Base-by-base conservation (phyloP, 2,329 filamentous ascomycete genomes). In the Domatiomyces globalis region DNA sequence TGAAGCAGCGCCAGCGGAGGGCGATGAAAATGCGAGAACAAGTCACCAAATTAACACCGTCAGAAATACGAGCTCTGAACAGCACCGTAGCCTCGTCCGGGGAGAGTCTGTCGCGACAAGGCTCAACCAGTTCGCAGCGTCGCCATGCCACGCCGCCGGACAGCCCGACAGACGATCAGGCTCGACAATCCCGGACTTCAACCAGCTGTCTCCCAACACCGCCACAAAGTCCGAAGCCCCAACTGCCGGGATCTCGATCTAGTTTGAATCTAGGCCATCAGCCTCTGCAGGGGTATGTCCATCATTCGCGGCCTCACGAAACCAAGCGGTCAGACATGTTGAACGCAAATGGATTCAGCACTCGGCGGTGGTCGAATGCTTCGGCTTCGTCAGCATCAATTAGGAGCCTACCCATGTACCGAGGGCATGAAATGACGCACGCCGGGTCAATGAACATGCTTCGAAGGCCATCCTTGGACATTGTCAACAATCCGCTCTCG, bases 41-140 rank as follows among this genome's bases (percentile, higher is more conserved):
- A 48, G 58, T 59, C 48, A 50, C 56, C 50, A 61, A 59, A 46
- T 44, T 61, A 45, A 59, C 56, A 2, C 57, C 58, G 4, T 54
- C 58, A 44, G 58, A 61, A 43, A 61, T 61, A 44, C 57, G 58
- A 33, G 59, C 56, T n/a, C 49, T 61, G 22, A 59, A 61, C 36
- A 46, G 58, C 29, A 54, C 8, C 4, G 22, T 17, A 45, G 45
- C 10, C 7, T 10, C 45, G 8, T 27, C 45, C 1, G 25, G 9
- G 17, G n/a, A 20, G 19, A 17, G 3, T 17, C 45, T 8, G 27
- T 29, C 25, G 17, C 17, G 20, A 18, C 17, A 18, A 33, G 17
- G 17, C 6, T 47, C 45, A 18, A 12, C 8, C 10, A 22, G 36
- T 9, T 17, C 19, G 15, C 17, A 8, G 4, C 17, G 2, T 25